phyloP scores from a whole-genome alignment of 2,329 filamentous ascomycete species.

The Colletotrichum sp. region DNA sequence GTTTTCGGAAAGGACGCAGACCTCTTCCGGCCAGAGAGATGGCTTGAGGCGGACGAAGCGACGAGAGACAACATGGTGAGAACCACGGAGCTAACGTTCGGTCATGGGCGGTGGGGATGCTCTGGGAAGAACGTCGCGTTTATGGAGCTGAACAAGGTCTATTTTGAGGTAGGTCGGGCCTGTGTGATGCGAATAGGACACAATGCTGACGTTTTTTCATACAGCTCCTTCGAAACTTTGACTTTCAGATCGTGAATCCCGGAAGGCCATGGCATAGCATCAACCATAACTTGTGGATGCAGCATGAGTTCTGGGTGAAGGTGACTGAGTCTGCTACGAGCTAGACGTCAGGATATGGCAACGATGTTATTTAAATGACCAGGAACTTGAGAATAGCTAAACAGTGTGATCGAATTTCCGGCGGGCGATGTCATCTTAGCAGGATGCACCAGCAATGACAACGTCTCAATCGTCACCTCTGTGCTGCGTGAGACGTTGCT shows the following conservation, averaged over 20 bases:
- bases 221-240: slow-evolving; percentile 30
- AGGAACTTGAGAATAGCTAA: too few species aligned
- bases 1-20: slow-evolving; percentile 44
- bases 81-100: slow-evolving; percentile 40
- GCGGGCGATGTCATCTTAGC: too few species aligned
- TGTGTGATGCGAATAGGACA: too few species aligned
- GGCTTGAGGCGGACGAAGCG: slow-evolving; percentile 41
- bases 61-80: slow-evolving; percentile 22
- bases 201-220: background rate
- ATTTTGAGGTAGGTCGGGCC: slow-evolving; percentile 42
- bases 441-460: too few species aligned
- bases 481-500: too few species aligned
- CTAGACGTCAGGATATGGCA: background rate
- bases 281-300: slow-evolving; percentile 32
- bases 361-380: too few species aligned
- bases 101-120: slow-evolving; percentile 34
- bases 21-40: slow-evolving; percentile 53
- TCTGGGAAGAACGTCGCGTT: slow-evolving; percentile 43
- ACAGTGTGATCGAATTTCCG: too few species aligned
- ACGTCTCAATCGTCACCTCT: too few species aligned
- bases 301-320: slow-evolving; percentile 26
- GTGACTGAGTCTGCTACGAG: slow-evolving; percentile 10
- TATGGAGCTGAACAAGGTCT: slow-evolving; percentile 47
- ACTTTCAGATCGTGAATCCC: slow-evolving; percentile 29
- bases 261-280: slow-evolving; percentile 33